Evolutionary conservation across 164 flowering plant genomes (phyloP).

Genomic region (Platanus orientalis): DNA sequence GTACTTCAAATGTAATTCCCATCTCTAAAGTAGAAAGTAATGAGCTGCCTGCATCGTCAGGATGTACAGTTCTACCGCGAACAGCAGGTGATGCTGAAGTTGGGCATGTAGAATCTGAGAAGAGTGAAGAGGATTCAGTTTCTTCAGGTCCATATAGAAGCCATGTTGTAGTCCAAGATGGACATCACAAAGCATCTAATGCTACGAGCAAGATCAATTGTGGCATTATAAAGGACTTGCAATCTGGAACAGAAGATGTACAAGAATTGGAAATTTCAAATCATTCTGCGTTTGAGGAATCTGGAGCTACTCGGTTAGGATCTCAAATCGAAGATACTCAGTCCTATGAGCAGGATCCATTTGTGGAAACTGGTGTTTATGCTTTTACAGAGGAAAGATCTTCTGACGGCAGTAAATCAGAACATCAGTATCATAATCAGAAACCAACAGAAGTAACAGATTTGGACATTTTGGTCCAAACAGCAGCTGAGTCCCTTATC

Average conservation of each 20-base stretch:
- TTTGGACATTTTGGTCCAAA: slow-evolving; percentile 26
- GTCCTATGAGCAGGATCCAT: slow-evolving; percentile 8
- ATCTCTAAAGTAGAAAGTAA: too few relatives aligned
- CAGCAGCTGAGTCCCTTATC: slow-evolving; percentile 47
- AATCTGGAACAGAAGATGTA: slow-evolving; percentile 11
- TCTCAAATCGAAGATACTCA: slow-evolving; percentile 18
- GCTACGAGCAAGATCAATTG: slow-evolving; percentile 17
- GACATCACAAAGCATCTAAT: slow-evolving; percentile 10
- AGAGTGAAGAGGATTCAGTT: slow-evolving; percentile 22
- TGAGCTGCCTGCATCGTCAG: too few relatives aligned
- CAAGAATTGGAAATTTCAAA: slow-evolving; percentile 8
- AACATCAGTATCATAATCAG: slow-evolving; percentile 4
- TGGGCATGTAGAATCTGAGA: slow-evolving; percentile 15
- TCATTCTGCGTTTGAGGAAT: slow-evolving; percentile 4
- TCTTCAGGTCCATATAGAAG: slow-evolving; percentile 15
- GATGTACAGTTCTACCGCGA: too few relatives aligned
- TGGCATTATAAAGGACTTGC: slow-evolving; percentile 4
- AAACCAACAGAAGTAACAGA: slow-evolving; percentile 18
- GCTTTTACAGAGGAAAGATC: slow-evolving; percentile 1
- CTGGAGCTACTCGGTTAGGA: slow-evolving; percentile 11
- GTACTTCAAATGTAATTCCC: too few relatives aligned
- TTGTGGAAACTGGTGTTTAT: not conserved
- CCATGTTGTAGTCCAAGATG: slow-evolving; percentile 14
- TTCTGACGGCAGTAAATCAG: slow-evolving; percentile 1
- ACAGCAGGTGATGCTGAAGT: not conserved